Base-by-base conservation (phyloP, 345 rosid genomes). In the Anacardium occidentale region DNA sequence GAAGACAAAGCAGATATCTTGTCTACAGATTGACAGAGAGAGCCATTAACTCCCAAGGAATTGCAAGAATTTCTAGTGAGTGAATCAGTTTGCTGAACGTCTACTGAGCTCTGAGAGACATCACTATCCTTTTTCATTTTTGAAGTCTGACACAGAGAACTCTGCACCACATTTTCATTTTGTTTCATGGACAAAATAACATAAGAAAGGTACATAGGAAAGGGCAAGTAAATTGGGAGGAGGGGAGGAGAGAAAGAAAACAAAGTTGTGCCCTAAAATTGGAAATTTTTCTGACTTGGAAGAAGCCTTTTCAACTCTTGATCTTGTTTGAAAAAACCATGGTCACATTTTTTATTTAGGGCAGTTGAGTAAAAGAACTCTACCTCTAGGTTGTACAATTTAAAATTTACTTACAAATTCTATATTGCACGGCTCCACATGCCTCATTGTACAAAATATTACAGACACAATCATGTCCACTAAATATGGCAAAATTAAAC, bases 61-160 rank as follows among this genome's bases (percentile, higher is more conserved):
- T 83, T 61, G 76, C 69, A 70, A 80, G 83, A 73, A 82, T 25
- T 70, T 67, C 59, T 65, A 72, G 82, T 29, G 56, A 64, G 77
- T 75, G 85, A 71, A 83, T 83, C 79, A 69, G 44, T 44, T 70
- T 76, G 76, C 68, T 82, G 82, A 83, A 71, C 62, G 73, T 78
- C 76, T 57, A 71, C 80, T 69, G 82, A 45, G 71, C 58, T 74
- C 62, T 44, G n/a, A 57, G 85, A 52, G 71, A 70, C 71, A 45
- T 74, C 83, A 77, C 71, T 85, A 83, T 80, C 86, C 64, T 32
- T 83, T 70, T 62, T 78, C 78, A 73, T 50, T 64, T 78, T 73
- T 70, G 82, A 78, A 67, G 71, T 71, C 72, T 74, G 81, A 71
- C 54, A 75, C 55, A 64, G 72, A 66, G 60, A 81, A 74, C 59